Evolutionary conservation across 257 asterid species (phyloP).

Genomic region (Coffea canephora): DNA sequence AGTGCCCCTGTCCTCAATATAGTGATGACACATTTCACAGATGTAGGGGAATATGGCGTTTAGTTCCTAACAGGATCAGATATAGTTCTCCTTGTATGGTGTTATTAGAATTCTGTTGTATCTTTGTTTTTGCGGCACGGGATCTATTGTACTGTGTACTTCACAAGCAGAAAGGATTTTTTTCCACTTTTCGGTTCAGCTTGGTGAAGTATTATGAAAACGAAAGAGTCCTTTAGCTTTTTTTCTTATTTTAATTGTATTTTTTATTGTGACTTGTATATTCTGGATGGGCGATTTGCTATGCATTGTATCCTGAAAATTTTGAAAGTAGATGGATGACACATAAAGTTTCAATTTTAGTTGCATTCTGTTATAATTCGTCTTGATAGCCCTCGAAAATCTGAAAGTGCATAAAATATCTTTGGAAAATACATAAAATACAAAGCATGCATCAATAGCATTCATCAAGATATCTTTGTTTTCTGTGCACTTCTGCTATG

Average conservation of each 20-base stretch:
- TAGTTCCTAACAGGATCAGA: neutral
- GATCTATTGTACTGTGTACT: neutral
- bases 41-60: neutral
- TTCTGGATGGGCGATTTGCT: neutral
- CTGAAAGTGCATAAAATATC: neutral
- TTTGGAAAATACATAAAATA: no score
- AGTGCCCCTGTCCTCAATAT: constrained; percentile 3
- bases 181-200: neutral
- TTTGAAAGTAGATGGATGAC: neutral
- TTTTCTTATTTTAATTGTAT: neutral
- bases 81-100: neutral
- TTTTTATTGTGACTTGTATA: neutral
- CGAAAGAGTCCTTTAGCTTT: neutral
- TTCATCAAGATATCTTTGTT: no score
- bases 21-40: neutral
- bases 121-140: no score
- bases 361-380: no score
- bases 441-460: neutral
- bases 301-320: neutral
- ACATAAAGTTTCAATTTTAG: no score
- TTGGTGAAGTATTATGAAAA: neutral
- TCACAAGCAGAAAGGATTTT: neutral
- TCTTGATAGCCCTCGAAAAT: no score
- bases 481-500: no score
- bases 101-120: neutral